phyloP scores from a whole-genome alignment of 2,329 filamentous ascomycete genomes.

The Beauveria medogensis region DNA sequence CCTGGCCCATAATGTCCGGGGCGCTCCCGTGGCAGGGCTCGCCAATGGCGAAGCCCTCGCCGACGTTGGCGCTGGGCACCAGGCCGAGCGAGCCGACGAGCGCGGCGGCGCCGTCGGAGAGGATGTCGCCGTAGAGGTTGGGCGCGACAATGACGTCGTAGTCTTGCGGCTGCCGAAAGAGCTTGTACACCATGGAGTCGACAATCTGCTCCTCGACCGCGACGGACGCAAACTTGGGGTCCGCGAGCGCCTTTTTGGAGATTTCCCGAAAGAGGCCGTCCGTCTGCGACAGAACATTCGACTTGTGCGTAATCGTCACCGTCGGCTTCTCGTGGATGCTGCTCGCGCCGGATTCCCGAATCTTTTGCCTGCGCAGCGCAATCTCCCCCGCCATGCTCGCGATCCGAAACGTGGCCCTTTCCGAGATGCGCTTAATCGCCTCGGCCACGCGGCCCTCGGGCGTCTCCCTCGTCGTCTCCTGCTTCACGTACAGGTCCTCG shows the following conservation, averaged over 20 bases:
- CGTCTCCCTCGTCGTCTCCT: conserved; percentile 76
- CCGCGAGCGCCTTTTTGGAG: conserved; percentile 63
- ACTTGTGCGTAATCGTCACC: conserved; percentile 97
- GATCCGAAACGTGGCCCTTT: conserved; percentile 77
- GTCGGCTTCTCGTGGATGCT: conserved; percentile 56
- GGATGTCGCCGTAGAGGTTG: conserved; percentile 94
- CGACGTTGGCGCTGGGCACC: conserved; percentile 91
- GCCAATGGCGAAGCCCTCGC: conserved; percentile 88
- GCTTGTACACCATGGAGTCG: conserved; percentile 98
- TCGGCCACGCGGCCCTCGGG: conserved; percentile 78
- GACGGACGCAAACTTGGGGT: conserved; percentile 54
- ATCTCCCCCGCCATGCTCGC: conserved; percentile 92
- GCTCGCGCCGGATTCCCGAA: conserved; percentile 51
- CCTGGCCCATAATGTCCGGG: conserved; percentile 82
- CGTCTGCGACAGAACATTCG: conserved; percentile 91
- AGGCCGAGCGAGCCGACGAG: conserved; percentile 87
- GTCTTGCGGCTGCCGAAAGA: conserved; percentile 88
- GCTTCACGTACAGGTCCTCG: conserved; percentile 96
- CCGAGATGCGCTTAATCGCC: conserved; percentile 94
- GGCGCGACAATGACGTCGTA: conserved; percentile 98
- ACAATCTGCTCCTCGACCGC: conserved; percentile 94
- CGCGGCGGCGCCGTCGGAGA: conserved; percentile 90
- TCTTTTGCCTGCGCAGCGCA: conserved; percentile 74
- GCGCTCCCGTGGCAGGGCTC: conserved; percentile 97
- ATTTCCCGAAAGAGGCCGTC: conserved; percentile 90